Evolutionary conservation across 805 yeast genomes (phyloP), one percentile per base, ranked within the genome.

Genomic region (Pichia nakasei): DNA sequence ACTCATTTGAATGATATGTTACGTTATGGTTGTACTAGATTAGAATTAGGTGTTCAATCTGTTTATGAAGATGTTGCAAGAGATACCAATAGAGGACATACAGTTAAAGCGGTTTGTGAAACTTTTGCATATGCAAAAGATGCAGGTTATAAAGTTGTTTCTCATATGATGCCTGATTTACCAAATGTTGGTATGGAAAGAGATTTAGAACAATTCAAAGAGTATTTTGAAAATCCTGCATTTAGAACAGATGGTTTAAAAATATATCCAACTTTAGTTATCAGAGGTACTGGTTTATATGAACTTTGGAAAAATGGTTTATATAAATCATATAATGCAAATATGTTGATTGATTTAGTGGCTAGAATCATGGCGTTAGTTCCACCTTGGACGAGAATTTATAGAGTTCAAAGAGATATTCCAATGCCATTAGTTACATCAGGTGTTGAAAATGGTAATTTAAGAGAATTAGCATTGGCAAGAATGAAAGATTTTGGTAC

Each of bases 101-200:
- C 98, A 0, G 98, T 93, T 20, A 83, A 82, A 61, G 80, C 97
- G 2, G 98, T 93, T 9, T 85, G 96, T 64, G 95, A 91, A 59
- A 93, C 97, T 0, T 93, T 93, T 68, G 85, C 86, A 1, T 78
- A 84, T 38, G 95, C 97, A n/a, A 93, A 93, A 61, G 98, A 93
- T 64, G 91, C 98, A 1, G 98, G 98, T 13, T 93, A 89, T 65
- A 93, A 93, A 61, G 95, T 93, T 43, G 98, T 93, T 21, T 81
- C 95, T 52, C 98, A 93, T 67, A 93, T 93, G 98, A 93, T 93
- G 98, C 98, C 98, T 15, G 98, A 93, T 69, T 72, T 93, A 56
- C 98, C 98, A 17, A 93, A 93, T 58, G 97, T 93, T 47, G 98
- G 97, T 18, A 86, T 91, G 95, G 98, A 93, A 66, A 77, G 98